Evolutionary conservation across 2,329 filamentous ascomycete species (phyloP).

Genomic region (Aureobasidium leucospermi): DNA sequence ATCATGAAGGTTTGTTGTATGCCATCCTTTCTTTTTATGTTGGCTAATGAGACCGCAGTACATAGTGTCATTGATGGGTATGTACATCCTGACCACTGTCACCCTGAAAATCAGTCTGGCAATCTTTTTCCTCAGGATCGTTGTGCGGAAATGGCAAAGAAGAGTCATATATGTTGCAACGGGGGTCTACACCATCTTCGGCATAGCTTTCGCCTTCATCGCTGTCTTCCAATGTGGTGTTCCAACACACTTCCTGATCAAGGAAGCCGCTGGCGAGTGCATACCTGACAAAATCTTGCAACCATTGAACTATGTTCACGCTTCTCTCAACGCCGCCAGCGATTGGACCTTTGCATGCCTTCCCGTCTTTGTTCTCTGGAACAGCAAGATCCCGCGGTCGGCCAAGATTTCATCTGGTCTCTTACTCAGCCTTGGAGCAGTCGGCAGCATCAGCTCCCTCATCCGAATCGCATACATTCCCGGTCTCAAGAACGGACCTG

Average conservation of each 20-base stretch:
- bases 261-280: not conserved
- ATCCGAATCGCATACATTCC: conserved; percentile 21
- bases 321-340: conserved; percentile 30
- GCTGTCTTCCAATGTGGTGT: conserved; percentile 14
- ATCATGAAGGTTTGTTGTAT: not conserved
- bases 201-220: conserved; percentile 27
- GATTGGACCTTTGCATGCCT: conserved; percentile 32
- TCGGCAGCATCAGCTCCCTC: conserved; percentile 22
- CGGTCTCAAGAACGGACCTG: conserved; percentile 16
- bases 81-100: conserved; percentile 35
- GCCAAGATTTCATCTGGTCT: conserved; percentile 35
- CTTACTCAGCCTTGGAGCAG: conserved; percentile 32
- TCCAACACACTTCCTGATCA: conserved; percentile 7
- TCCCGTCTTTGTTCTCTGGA: conserved; percentile 20
- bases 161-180: conserved; percentile 23
- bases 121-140: conserved; percentile 39
- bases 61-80: conserved; percentile 26
- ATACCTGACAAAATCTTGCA: not conserved
- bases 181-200: conserved; percentile 24
- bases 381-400: conserved; percentile 25
- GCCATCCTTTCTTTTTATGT: not conserved
- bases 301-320: conserved; percentile 18
- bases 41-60: conserved; percentile 25
- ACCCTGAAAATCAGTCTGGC: conserved; percentile 38
- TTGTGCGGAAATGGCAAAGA: conserved; percentile 32